These are phyloP conservation scores for Stemphylium beticola DNA, from an alignment of 2,329 filamentous ascomycete genomes.

Conservation along the genomic window DNA sequence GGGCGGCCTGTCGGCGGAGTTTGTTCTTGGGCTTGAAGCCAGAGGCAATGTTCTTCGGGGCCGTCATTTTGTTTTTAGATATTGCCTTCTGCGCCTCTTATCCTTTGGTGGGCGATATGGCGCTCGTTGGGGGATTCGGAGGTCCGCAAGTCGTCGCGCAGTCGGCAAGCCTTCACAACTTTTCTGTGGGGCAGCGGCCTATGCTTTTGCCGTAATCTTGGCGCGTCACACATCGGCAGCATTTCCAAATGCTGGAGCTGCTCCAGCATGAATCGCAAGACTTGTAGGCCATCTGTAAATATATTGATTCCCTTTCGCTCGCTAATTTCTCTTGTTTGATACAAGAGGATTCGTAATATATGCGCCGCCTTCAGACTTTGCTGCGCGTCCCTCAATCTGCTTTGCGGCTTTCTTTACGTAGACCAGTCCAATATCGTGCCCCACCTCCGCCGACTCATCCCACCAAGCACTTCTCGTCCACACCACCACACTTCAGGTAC, in stretches of 20 bases:
- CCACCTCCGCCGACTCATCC: slow-evolving; percentile 39
- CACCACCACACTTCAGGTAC: slow-evolving; percentile 37
- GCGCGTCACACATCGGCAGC: slow-evolving; percentile 7
- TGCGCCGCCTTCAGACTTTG: slow-evolving; percentile 51
- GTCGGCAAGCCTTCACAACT: slow-evolving; percentile 11
- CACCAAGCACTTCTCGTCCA: slow-evolving; percentile 45
- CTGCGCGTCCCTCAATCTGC: slow-evolving; percentile 44
- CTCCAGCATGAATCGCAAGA: slow-evolving; percentile 12
- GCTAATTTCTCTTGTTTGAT: slow-evolving; percentile 29
- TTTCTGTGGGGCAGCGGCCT: slow-evolving; percentile 21
- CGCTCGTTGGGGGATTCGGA: neutral
- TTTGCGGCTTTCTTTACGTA: slow-evolving; percentile 32
- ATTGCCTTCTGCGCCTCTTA: slow-evolving; percentile 10
- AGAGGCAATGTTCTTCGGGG: slow-evolving; percentile 57
- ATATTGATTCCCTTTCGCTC: slow-evolving; percentile 22
- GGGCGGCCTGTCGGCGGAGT: slow-evolving; percentile 75
- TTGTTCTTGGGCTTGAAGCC: slow-evolving; percentile 74
- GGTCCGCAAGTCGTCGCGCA: neutral
- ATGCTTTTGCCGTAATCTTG: slow-evolving; percentile 13
- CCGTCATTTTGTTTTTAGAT: slow-evolving; percentile 52
- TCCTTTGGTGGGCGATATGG: slow-evolving; percentile 12
- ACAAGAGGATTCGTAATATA: slow-evolving; percentile 25
- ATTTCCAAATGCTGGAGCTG: slow-evolving; percentile 7
- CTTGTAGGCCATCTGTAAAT: slow-evolving; percentile 24
- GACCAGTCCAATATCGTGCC: slow-evolving; percentile 39